These are phyloP conservation scores for Talaromyces adpressus DNA, from an alignment of 495 filamentous ascomycete genomes.

Conservation along the genomic window DNA sequence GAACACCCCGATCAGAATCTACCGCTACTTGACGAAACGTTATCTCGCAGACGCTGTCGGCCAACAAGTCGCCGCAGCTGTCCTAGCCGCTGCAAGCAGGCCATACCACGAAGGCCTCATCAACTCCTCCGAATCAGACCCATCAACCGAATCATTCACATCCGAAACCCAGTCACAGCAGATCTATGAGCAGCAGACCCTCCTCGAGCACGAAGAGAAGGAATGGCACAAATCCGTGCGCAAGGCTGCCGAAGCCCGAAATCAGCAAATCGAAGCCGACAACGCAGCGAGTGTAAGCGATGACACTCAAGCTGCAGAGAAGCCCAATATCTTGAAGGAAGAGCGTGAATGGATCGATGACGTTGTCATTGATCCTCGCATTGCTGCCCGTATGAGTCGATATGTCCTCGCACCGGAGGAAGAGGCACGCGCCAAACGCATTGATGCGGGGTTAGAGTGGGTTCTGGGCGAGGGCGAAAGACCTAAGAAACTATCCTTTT, in stretches of 20 bases:
- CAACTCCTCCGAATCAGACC: slow-evolving; percentile 1
- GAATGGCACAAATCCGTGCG: slow-evolving; percentile 82
- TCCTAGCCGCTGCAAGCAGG: slow-evolving; percentile 57
- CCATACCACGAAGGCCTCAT: slow-evolving; percentile 27
- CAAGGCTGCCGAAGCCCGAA: slow-evolving; percentile 47
- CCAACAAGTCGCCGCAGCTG: slow-evolving; percentile 78
- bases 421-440: slow-evolving; percentile 55
- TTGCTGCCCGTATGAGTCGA: slow-evolving; percentile 72
- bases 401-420: slow-evolving; percentile 58
- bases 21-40: slow-evolving; percentile 84
- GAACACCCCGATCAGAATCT: slow-evolving; percentile 79
- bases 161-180: slow-evolving; percentile 9
- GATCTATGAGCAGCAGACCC: slow-evolving; percentile 58
- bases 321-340: slow-evolving; percentile 10
- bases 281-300: slow-evolving; percentile 10
- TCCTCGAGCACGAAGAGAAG: slow-evolving; percentile 68
- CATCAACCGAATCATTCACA: slow-evolving; percentile 6
- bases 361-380: slow-evolving; percentile 70
- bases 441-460: slow-evolving; percentile 59
- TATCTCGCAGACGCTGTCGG: slow-evolving; percentile 80
- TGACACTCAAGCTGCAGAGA: slow-evolving; percentile 11
- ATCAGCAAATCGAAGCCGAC: slow-evolving; percentile 11
- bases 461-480: slow-evolving; percentile 48
- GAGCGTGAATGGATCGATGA: slow-evolving; percentile 72
- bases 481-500: slow-evolving; percentile 29